Evolutionary conservation across 2,329 filamentous ascomycete genomes (phyloP), one percentile per base, ranked within the genome.

Genomic region (Fusarium foetens): DNA sequence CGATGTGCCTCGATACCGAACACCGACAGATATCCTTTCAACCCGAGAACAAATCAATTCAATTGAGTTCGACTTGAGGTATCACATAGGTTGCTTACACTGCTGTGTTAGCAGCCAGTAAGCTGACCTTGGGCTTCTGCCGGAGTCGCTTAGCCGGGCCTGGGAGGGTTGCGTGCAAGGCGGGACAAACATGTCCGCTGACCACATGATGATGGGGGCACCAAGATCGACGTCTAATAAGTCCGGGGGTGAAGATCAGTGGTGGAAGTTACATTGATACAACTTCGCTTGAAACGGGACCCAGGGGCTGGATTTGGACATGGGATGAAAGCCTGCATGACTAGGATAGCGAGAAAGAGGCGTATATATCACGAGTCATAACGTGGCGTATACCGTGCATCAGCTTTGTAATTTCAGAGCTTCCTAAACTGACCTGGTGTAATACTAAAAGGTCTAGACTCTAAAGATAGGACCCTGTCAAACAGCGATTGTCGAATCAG

Each of bases 11-110:
- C 23, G 48, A 64, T 48, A 35, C 68, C 68, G 68, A 71, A 71
- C 23, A 21, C 68, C 68, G 68, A 71, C 64, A 64, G 52, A 71
- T 58, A 38, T 64, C 68, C 68, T 52, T 16, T 49, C 8, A 33
- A 41, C 57, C 63, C 68, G 61, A 64, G 31, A n/a, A 16, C 45
- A 36, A 29, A 25, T 31, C 41, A 57, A 8, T 25, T 25, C 12
- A 13, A 38, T 49, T 25, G 23, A 43, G 39, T 58, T 57, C 31
- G n/a, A 27, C 27, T 8, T 8, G 27, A 43, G 23, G 25, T 54
- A 53, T 55, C 33, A 13, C 33, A 52, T 13, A 17, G 6, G 10
- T 38, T 36, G 23, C 46, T 33, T 33, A 49, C 29, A 49, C 46
- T 19, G 36, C 13, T 13, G 25, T 27, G 25, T n/a, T 27, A 23